These are phyloP conservation scores for Phytophthora idaei DNA, from an alignment of 352 stramenopile genomes.

Conservation along the genomic window DNA sequence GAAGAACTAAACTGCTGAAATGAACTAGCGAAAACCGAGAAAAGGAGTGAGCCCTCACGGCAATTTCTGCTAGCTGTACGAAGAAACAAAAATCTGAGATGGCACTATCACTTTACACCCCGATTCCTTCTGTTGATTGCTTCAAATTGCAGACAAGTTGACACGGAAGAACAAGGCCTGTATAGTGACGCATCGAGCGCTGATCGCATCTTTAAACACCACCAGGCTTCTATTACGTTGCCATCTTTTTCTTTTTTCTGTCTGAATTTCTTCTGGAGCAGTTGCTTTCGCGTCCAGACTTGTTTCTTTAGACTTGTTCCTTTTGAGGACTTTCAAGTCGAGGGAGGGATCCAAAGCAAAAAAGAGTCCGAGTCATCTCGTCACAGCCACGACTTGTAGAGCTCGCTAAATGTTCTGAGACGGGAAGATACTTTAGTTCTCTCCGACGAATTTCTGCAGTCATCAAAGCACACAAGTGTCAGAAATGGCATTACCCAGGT, in stretches of 20 bases:
- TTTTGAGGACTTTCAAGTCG: slow-evolving; percentile 20
- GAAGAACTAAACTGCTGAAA: slow-evolving; percentile 35
- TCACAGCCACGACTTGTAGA: no score
- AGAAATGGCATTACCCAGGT: neutral
- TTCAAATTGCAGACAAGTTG: no score
- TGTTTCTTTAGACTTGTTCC: slow-evolving; percentile 24
- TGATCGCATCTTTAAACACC: slow-evolving; percentile 1
- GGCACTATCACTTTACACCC: neutral
- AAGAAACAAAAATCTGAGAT: no score
- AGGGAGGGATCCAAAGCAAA: slow-evolving; percentile 13
- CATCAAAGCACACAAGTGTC: slow-evolving; percentile 1
- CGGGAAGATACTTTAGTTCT: slow-evolving; percentile 45
- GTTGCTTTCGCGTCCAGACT: neutral
- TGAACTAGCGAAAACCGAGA: slow-evolving; percentile 8
- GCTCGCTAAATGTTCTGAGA: slow-evolving; percentile 6
- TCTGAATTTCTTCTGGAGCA: slow-evolving; percentile 20
- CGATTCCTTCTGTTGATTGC: no score
- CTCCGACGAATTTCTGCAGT: slow-evolving; percentile 68
- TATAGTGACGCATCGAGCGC: slow-evolving; percentile 17
- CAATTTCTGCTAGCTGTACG: neutral
- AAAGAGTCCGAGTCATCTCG: slow-evolving; percentile 6
- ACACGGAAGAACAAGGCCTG: slow-evolving; percentile 7
- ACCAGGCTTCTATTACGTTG: slow-evolving; percentile 25
- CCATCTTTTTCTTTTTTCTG: slow-evolving; percentile 18
- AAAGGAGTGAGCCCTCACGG: neutral